Base-by-base conservation (phyloP, 345 rosid genomes). In the Lepidium sativum region DNA sequence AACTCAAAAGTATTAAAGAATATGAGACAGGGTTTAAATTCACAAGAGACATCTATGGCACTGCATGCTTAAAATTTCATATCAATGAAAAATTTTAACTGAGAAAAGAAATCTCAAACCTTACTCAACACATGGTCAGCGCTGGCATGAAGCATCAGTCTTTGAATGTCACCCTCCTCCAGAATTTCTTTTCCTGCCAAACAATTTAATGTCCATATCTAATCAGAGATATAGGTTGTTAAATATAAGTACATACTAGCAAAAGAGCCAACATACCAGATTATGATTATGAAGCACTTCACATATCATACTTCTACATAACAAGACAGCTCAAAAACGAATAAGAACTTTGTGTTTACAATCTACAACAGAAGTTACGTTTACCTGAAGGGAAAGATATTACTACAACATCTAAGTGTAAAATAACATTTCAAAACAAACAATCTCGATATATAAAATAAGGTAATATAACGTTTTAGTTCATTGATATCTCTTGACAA, bases 71-170 rank as follows among this genome's bases (percentile, higher is more conserved):
- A 18, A 50, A 43, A 50, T n/a, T 34, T 23, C 50, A 65, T 57
- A 50, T 39, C 32, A 31, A 44, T 56, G 47, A 54, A 54, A 55
- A 23, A 53, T 38, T 61, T 60, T 5, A 20, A 56, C 16, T 40
- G 54, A 35, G 17, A 42, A 21, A 34, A 9, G 40, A 78, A 71
- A 43, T 59, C 23, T 50, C 90, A 72, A 78, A 92, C 98, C 98
- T 92, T 88, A 66, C 78, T 77, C 49, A 92, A 70, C 60, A 82
- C 78, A 69, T 85, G 87, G 78, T 88, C 95, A 78, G 87, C 82
- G 61, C 77, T 77, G 43, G 91, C 83, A 67, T 57, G 56, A 65
- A 85, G 79, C 83, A 86, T 81, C 71, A 48, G 54, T 69, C 84
- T 83, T 75, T 77, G 87, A 54, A 72, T 68, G 69, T 74, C 74